Conservation (phyloP, 2,329 filamentous ascomycete genomes). For the Malbranchea zuffiana region DNA sequence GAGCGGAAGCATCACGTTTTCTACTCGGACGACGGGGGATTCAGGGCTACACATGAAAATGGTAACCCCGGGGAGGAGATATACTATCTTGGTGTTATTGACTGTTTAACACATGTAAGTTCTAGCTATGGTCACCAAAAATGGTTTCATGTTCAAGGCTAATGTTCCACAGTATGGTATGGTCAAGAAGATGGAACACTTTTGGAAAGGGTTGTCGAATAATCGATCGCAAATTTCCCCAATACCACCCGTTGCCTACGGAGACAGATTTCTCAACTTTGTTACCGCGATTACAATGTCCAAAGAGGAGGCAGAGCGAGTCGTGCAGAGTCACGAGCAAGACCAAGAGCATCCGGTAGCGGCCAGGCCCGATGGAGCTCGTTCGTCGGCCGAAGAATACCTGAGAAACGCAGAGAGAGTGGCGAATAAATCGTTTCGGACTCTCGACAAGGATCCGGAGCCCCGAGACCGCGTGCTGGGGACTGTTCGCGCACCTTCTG, state of each 20-base stretch:
- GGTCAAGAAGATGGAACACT: constrained; percentile 89
- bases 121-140: neutral
- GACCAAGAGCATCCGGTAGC: constrained; percentile 17
- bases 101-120: constrained; percentile 91
- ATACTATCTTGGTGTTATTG: constrained; percentile 96
- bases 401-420: constrained; percentile 52
- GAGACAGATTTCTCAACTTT: constrained; percentile 87
- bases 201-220: constrained; percentile 85
- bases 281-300: constrained; percentile 86
- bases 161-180: constrained; percentile 61
- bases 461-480: constrained; percentile 53
- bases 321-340: constrained; percentile 21
- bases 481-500: constrained; percentile 47
- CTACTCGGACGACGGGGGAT: constrained; percentile 87
- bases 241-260: constrained; percentile 79
- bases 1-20: constrained; percentile 70
- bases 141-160: constrained; percentile 4
- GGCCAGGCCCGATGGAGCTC: constrained; percentile 18
- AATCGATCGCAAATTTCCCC: constrained; percentile 85
- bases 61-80: constrained; percentile 77
- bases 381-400: constrained; percentile 41
- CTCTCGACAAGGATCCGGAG: constrained; percentile 39
- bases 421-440: constrained; percentile 31
- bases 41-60: constrained; percentile 85
- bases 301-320: constrained; percentile 63